phyloP scores from a whole-genome alignment of 2,329 filamentous ascomycete genomes.

The Chaetomiaceae sp. region DNA sequence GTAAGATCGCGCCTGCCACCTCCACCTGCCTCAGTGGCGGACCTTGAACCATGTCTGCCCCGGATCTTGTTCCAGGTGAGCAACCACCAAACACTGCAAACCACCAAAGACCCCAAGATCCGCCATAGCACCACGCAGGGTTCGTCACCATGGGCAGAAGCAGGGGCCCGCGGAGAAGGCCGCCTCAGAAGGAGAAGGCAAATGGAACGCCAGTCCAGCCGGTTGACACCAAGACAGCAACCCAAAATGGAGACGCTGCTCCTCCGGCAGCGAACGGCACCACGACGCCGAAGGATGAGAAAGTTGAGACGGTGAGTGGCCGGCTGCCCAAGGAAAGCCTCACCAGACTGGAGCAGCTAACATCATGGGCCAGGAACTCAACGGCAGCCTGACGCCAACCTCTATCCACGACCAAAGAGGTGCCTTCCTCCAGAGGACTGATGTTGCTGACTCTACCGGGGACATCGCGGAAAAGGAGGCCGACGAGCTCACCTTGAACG shows the following conservation, averaged over 20 bases:
- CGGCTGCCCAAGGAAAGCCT: background rate
- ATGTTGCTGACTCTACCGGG: conserved; percentile 16
- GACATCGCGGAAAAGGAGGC: conserved; percentile 20
- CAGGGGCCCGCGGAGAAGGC: conserved; percentile 8
- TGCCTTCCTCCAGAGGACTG: background rate
- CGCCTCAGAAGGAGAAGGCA: background rate
- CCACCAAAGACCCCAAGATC: background rate
- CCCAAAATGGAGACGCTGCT: background rate
- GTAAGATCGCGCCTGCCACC: background rate
- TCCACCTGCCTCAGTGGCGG: background rate
- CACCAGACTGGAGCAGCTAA: background rate
- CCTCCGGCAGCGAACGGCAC: background rate
- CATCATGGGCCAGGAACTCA: background rate
- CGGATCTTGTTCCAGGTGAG: conserved; percentile 12
- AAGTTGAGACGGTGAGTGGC: conserved; percentile 7
- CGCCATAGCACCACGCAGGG: background rate
- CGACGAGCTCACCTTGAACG: background rate
- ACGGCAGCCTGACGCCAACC: background rate
- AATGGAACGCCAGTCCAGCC: background rate
- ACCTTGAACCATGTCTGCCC: background rate
- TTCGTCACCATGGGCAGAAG: background rate
- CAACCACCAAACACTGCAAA: background rate
- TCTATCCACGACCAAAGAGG: background rate
- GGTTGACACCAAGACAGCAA: conserved; percentile 6
- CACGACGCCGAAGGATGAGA: background rate